These are phyloP conservation scores for Furcasterigmium sp. DNA, from an alignment of 2,329 filamentous ascomycete species.

Conservation along the genomic window DNA sequence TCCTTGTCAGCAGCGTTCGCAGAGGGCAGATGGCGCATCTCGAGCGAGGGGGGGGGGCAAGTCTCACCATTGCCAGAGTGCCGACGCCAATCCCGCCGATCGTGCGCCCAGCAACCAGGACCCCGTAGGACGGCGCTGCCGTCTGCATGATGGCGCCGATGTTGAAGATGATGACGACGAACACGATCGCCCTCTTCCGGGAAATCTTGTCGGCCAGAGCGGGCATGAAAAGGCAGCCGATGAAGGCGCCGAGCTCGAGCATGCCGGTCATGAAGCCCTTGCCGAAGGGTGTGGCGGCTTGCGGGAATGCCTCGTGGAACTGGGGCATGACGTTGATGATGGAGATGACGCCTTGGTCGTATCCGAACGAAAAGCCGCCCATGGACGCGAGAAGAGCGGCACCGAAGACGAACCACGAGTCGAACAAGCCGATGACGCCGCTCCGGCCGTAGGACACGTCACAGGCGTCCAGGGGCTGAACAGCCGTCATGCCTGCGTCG, in stretches of 20 bases:
- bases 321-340: slow-evolving; percentile 41
- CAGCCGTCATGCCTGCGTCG: too few species aligned
- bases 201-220: slow-evolving; percentile 28
- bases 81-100: slow-evolving; percentile 39
- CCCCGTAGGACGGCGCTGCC: slow-evolving; percentile 29
- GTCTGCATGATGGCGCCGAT: slow-evolving; percentile 40
- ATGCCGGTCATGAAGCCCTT: slow-evolving; percentile 43
- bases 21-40: too few species aligned
- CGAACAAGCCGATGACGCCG: too few species aligned
- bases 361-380: slow-evolving; percentile 40
- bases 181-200: slow-evolving; percentile 27
- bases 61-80: slow-evolving; percentile 29
- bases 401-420: neutral
- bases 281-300: slow-evolving; percentile 31
- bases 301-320: slow-evolving; percentile 22
- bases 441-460: too few species aligned
- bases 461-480: too few species aligned
- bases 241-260: slow-evolving; percentile 50
- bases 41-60: too few species aligned
- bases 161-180: slow-evolving; percentile 27
- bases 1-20: too few species aligned
- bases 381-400: slow-evolving; percentile 23
- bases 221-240: slow-evolving; percentile 39
- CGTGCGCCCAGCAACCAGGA: slow-evolving; percentile 31
- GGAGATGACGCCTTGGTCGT: slow-evolving; percentile 44